phyloP scores from a whole-genome alignment of 371 early-diverging fungal genomes.

The Rhizomucor miehei region DNA sequence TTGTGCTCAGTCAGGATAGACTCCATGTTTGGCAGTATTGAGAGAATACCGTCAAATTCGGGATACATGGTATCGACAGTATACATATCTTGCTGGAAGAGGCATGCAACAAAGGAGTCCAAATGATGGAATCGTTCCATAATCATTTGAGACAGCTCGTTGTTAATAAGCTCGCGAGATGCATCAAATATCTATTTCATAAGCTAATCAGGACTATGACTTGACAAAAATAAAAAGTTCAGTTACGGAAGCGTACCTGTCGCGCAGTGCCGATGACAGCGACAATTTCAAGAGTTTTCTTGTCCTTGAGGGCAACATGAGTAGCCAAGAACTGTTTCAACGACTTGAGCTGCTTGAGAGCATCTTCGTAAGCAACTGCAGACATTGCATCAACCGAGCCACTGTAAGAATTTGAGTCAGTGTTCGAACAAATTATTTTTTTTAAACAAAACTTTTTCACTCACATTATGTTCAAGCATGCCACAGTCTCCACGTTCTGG shows the following conservation, averaged over 20 bases:
- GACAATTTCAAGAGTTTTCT: conserved; percentile 27
- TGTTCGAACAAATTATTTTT: neutral
- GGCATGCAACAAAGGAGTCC: conserved; percentile 3
- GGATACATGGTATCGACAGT: neutral
- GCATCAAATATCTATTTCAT: conserved; percentile 5
- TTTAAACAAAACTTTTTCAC: conserved; percentile 7
- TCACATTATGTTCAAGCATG: conserved; percentile 58
- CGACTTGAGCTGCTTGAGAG: conserved; percentile 24
- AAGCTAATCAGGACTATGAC: neutral
- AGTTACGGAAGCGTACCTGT: conserved; percentile 24
- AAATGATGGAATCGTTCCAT: conserved; percentile 1
- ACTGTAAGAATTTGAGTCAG: conserved; percentile 11
- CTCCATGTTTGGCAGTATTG: conserved; percentile 2
- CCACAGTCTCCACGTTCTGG: conserved; percentile 55
- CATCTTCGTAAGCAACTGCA: conserved; percentile 35
- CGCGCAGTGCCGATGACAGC: conserved; percentile 29
- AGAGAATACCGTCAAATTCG: conserved; percentile 15
- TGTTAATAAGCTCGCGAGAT: neutral
- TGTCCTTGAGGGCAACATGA: conserved; percentile 27
- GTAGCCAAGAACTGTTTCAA: conserved; percentile 27
- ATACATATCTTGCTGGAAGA: conserved; percentile 5
- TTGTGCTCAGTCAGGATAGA: conserved; percentile 5
- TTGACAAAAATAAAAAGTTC: too few species aligned
- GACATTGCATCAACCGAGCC: conserved; percentile 40
- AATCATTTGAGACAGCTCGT: neutral